Conservation (phyloP, 2,329 filamentous ascomycete species). For the Colletotrichum gigasporum region DNA sequence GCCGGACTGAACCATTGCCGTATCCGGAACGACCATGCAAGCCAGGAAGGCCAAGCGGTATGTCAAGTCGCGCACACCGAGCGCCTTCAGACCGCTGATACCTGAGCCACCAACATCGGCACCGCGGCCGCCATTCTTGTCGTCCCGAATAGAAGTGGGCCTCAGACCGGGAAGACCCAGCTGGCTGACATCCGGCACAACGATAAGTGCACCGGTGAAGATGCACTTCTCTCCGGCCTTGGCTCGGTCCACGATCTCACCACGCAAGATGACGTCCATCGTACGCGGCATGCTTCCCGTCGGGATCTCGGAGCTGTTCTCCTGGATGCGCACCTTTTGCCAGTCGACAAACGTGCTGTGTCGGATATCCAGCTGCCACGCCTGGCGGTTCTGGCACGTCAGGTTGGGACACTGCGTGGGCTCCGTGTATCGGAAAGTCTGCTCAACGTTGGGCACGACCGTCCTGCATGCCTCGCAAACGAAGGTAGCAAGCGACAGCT, state of each 20-base stretch:
- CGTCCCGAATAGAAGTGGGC: constrained; percentile 86
- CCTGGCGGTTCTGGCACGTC: constrained; percentile 86
- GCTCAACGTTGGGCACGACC: constrained; percentile 89
- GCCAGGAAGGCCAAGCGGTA: constrained; percentile 97
- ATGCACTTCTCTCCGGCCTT: constrained; percentile 99
- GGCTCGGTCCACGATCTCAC: constrained; percentile 96
- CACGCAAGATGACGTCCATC: constrained; percentile 94
- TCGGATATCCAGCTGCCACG: constrained; percentile 96
- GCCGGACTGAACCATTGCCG: constrained; percentile 80
- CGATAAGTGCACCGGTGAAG: constrained; percentile 95
- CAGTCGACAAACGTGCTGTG: constrained; percentile 99
- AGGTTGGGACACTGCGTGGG: constrained; percentile 93
- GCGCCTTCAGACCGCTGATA: constrained; percentile 86
- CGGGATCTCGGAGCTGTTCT: constrained; percentile 97
- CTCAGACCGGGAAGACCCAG: constrained; percentile 87
- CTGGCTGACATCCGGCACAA: constrained; percentile 96
- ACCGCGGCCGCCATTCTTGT: constrained; percentile 75
- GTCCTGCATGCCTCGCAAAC: constrained; percentile 88
- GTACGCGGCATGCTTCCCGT: constrained; percentile 98
- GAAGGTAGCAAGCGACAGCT: constrained; percentile 92
- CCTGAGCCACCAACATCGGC: constrained; percentile 86
- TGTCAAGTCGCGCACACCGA: constrained; percentile 94
- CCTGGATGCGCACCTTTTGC: constrained; percentile 98
- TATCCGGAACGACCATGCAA: constrained; percentile 94
- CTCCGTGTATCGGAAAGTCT: constrained; percentile 97